These are phyloP conservation scores for Rhynchosporium secalis DNA, from an alignment of 2,329 filamentous ascomycete species.

Conservation along the genomic window DNA sequence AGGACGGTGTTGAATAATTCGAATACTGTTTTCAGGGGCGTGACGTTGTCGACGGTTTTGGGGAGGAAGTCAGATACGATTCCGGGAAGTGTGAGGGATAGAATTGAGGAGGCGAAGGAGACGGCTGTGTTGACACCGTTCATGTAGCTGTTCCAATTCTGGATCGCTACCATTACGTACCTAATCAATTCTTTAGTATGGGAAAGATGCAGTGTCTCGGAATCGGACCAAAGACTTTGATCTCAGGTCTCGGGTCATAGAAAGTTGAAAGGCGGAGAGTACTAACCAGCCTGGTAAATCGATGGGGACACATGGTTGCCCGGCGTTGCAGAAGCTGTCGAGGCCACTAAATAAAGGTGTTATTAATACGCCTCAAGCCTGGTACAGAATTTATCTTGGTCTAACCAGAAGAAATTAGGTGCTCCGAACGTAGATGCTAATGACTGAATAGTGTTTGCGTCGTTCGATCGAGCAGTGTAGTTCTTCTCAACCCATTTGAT, in stretches of 20 bases:
- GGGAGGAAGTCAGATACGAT: conserved; percentile 21
- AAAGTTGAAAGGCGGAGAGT: too few relatives aligned
- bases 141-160: conserved; percentile 29
- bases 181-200: too few relatives aligned
- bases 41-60: conserved; percentile 19
- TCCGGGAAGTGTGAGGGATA: conserved; percentile 8
- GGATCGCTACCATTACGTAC: conserved; percentile 25
- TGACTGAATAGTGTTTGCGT: conserved; percentile 22
- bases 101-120: conserved; percentile 20
- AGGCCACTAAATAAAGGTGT: conserved; percentile 18
- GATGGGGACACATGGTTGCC: conserved; percentile 25
- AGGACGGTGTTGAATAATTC: conserved; percentile 17
- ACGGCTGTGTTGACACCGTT: conserved; percentile 25
- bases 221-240: too few relatives aligned
- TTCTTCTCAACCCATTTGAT: conserved; percentile 9
- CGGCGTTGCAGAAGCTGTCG: conserved; percentile 24
- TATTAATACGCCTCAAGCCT: not conserved
- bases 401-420: conserved; percentile 28
- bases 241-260: too few relatives aligned
- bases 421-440: conserved; percentile 22
- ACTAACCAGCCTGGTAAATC: conserved; percentile 18
- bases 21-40: conserved; percentile 13
- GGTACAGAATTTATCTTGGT: not conserved
- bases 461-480: not conserved
- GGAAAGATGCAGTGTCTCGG: too few relatives aligned